Evolutionary conservation across 2,329 filamentous ascomycete species (phyloP), one percentile per base, ranked within the genome.

Genomic region (Dactylonectria macrodidyma): DNA sequence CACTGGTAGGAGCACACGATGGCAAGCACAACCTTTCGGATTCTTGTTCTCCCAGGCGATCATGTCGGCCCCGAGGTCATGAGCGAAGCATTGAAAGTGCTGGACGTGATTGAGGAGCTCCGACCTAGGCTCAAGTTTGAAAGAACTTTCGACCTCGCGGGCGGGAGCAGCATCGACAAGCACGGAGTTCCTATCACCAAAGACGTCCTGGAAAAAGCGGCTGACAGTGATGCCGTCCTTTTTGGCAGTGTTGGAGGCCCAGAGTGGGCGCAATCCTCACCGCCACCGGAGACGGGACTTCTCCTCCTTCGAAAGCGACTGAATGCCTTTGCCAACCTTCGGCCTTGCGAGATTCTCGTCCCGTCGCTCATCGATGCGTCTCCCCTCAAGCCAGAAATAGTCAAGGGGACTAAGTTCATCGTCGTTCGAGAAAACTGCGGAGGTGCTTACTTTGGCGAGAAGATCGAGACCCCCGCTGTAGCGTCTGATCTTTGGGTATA

Each of bases 401-500:
- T 85, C 26, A 69, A 73, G 1, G 85, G 83, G 5, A 83, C 84
- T 19, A 81, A 86, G 64, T 86, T 87, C 71, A 82, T 86, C 67
- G 79, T 87, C 3, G 81, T 87, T 14, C 77, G 85, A 16, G 85
- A 87, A 74, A 86, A 86, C 68, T 85, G 83, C 67, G 84, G 84
- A 7, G 85, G 85, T 10, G 84, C 84, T 1, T 87, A 86, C 71
- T 86, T 84, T 73, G 86, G 86, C 9, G 72, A 81, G 14, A 87
- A 87, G 70, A 76, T 79, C 6, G 85, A 87, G 70, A 74, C 81
- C 24, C 69, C 76, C 2, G 82, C 84, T 36, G 75, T 80, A 11
- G 85, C 82, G 0, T 85, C 82, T 7, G 86, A 87, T 72, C 78
- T 84, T 3, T 87, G 84, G 84, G 75, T 81, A 8, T 88, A 88